A percentile compares a stretch with the other conserved stretches of the same genome.
Conservation (phyloP, 1,139 yeast species). For the Geotrichum reessii region DNA sequence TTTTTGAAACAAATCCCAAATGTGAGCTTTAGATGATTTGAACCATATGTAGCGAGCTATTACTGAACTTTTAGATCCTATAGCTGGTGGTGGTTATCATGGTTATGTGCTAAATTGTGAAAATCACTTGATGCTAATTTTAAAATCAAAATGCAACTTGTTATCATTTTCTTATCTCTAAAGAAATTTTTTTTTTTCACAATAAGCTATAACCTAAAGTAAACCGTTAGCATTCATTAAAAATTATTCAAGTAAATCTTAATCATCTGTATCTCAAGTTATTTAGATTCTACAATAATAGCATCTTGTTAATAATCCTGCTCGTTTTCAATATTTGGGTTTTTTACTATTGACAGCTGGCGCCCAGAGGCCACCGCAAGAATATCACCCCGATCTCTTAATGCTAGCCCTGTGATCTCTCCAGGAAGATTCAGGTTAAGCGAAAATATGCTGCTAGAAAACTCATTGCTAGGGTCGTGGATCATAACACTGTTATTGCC, state of each 20-base stretch:
- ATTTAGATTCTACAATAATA: neutral
- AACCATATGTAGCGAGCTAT: too few species aligned
- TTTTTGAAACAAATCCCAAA: too few species aligned
- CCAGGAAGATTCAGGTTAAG: slow-evolving; percentile 12
- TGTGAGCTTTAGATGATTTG: too few species aligned
- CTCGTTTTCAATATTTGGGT: slow-evolving; percentile 4
- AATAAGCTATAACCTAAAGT: neutral
- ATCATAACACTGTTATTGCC: slow-evolving; percentile 3
- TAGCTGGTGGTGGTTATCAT: too few species aligned
- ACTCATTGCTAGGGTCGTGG: slow-evolving; percentile 11
- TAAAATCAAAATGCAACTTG: too few species aligned
- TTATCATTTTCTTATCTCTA: too few species aligned
- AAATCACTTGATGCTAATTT: too few species aligned
- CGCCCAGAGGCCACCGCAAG: slow-evolving; percentile 17
- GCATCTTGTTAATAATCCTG: neutral
- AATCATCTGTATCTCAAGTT: neutral
- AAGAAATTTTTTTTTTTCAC: too few species aligned
- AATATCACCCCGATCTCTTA: slow-evolving; percentile 15
- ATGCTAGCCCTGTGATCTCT: slow-evolving; percentile 16
- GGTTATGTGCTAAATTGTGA: too few species aligned
- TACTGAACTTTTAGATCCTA: too few species aligned
- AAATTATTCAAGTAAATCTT: neutral
- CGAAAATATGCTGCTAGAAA: neutral
- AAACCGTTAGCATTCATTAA: neutral
- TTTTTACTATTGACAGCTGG: slow-evolving; percentile 12